A percentile compares a stretch with the other conserved stretches of the same genome.
Conservation (phyloP, 768 basidiomycete species). For the Tulasnella sp. region DNA sequence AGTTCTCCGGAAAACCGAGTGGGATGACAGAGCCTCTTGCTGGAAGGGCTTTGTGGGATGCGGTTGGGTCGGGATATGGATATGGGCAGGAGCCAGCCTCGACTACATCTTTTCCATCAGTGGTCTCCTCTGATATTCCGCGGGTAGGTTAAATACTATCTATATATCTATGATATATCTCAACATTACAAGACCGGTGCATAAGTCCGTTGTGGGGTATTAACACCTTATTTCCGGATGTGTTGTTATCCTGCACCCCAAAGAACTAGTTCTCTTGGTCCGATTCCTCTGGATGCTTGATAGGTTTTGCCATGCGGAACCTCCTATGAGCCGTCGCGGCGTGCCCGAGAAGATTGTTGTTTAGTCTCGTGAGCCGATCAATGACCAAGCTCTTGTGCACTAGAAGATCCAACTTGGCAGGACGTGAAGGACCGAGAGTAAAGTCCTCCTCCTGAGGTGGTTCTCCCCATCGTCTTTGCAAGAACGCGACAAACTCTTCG, state of each 20-base stretch:
- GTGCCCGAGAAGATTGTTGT: background rate
- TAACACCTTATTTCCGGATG: too few relatives aligned
- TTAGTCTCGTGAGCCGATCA: background rate
- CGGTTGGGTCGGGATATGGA: conserved; percentile 78
- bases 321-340: background rate
- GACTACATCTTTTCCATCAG: conserved; percentile 42
- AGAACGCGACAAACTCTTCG: background rate
- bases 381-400: background rate
- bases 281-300: background rate
- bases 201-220: too few relatives aligned
- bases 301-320: background rate
- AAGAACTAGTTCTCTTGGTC: background rate
- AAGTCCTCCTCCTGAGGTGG: background rate
- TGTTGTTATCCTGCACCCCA: too few relatives aligned
- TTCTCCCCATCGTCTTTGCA: background rate
- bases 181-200: too few relatives aligned
- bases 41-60: conserved; percentile 85
- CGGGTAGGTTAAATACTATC: background rate
- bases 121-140: background rate
- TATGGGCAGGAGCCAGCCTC: conserved; percentile 67
- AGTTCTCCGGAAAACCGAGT: conserved; percentile 63
- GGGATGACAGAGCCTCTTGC: conserved; percentile 64
- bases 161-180: background rate
- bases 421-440: background rate
- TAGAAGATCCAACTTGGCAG: background rate